These are phyloP conservation scores for Microcos paniculata DNA, from an alignment of 345 rosid species.

Conservation along the genomic window DNA sequence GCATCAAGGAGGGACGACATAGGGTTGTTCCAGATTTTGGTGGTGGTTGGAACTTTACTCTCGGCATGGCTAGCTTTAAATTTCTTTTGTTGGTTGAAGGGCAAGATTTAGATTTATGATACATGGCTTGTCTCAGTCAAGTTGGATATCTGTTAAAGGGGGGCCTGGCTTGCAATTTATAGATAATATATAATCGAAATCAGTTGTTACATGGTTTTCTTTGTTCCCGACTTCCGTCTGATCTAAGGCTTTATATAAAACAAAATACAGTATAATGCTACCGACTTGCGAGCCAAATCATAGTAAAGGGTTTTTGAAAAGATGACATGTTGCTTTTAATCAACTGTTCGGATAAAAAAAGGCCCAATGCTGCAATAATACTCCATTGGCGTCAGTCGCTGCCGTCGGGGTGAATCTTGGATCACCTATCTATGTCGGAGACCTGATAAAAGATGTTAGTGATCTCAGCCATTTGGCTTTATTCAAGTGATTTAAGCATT, in stretches of 20 bases:
- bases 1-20: conserved; percentile 9
- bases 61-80: conserved; percentile 12
- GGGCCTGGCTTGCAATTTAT: too few relatives aligned
- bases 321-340: not conserved
- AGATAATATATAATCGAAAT: too few relatives aligned
- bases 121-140: not conserved
- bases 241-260: not conserved
- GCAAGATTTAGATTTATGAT: not conserved
- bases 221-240: not conserved
- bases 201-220: not conserved
- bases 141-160: not conserved
- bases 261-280: not conserved
- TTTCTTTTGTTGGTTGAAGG: conserved; percentile 13
- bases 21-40: conserved; percentile 10
- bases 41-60: conserved; percentile 25
- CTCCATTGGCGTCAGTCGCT: not conserved
- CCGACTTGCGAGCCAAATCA: not conserved
- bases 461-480: not conserved
- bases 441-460: not conserved
- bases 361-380: not conserved
- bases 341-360: not conserved
- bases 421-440: not conserved
- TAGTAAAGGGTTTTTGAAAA: not conserved
- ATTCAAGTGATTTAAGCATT: not conserved
- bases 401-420: not conserved